Evolutionary conservation across 2,329 filamentous ascomycete genomes (phyloP).

Genomic region (Ascochyta rabiei): DNA sequence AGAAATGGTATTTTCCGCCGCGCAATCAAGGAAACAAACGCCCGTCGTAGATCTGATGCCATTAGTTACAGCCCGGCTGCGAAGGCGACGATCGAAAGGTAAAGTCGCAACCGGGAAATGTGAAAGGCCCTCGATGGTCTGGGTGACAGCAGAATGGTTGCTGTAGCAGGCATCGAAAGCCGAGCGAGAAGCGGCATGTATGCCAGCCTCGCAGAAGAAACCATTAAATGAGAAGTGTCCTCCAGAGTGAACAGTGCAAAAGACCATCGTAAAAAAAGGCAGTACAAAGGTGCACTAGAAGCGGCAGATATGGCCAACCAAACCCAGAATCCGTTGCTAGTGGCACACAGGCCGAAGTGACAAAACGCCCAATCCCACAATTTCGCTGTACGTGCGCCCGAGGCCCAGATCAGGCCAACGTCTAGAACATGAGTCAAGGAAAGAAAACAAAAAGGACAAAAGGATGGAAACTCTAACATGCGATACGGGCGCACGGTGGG

Average conservation of each 20-base stretch:
- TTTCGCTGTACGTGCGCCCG: slow-evolving; percentile 42
- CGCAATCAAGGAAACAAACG: slow-evolving; percentile 32
- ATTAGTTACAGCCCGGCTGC: slow-evolving; percentile 48
- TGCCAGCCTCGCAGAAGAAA: slow-evolving; percentile 32
- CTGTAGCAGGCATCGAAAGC: slow-evolving; percentile 9
- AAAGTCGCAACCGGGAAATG: slow-evolving; percentile 33
- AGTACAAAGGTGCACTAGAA: slow-evolving; percentile 14
- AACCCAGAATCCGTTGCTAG: slow-evolving; percentile 27
- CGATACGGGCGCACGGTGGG: slow-evolving; percentile 44
- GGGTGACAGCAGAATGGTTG: not conserved
- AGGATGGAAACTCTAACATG: slow-evolving; percentile 47
- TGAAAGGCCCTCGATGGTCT: slow-evolving; percentile 25
- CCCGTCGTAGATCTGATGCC: slow-evolving; percentile 43
- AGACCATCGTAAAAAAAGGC: slow-evolving; percentile 38
- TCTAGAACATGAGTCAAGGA: slow-evolving; percentile 43
- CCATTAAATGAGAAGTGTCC: slow-evolving; percentile 38
- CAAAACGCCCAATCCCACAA: slow-evolving; percentile 42
- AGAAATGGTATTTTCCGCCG: slow-evolving; percentile 34
- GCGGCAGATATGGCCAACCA: slow-evolving; percentile 22
- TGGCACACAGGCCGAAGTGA: slow-evolving; percentile 29
- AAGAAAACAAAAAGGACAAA: slow-evolving; percentile 26
- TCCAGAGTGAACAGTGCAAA: slow-evolving; percentile 31
- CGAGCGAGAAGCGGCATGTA: slow-evolving; percentile 25
- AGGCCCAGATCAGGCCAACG: slow-evolving; percentile 34
- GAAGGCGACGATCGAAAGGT: slow-evolving; percentile 35